Conservation (phyloP, 2,329 filamentous ascomycete genomes). For the Hypoxylon sp. region DNA sequence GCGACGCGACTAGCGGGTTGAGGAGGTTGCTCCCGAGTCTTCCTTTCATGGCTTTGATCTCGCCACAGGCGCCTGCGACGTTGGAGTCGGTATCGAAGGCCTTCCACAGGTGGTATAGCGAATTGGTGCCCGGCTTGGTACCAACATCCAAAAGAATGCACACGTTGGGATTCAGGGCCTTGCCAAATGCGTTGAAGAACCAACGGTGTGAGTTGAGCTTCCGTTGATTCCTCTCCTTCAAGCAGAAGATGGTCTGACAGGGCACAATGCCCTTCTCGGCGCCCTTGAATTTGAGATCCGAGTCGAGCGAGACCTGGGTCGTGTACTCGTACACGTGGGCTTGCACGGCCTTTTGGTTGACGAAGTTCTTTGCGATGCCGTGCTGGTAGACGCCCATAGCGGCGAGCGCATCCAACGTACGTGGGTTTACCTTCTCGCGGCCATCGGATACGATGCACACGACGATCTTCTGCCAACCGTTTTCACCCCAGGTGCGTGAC, state of each 20-base stretch:
- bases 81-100: slow-evolving; percentile 98
- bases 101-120: slow-evolving; percentile 98
- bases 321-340: slow-evolving; percentile 99
- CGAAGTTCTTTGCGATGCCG: slow-evolving; percentile 97
- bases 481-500: slow-evolving; percentile 97
- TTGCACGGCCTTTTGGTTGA: slow-evolving; percentile 94
- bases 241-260: slow-evolving; percentile 96
- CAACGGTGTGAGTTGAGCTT: slow-evolving; percentile 98
- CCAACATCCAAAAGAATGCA: slow-evolving; percentile 97
- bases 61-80: slow-evolving; percentile 94
- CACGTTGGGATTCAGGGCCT: slow-evolving; percentile 90
- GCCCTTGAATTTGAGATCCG: slow-evolving; percentile 97
- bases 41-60: slow-evolving; percentile 98
- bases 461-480: slow-evolving; percentile 99
- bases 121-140: slow-evolving; percentile 86
- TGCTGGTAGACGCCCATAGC: slow-evolving; percentile 98
- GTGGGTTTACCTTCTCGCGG: slow-evolving; percentile 84
- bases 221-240: slow-evolving; percentile 97
- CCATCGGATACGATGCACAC: slow-evolving; percentile 97
- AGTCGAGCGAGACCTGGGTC: slow-evolving; percentile 93
- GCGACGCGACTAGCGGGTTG: slow-evolving; percentile 92
- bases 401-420: slow-evolving; percentile 91
- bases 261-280: slow-evolving; percentile 99
- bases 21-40: slow-evolving; percentile 84
- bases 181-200: slow-evolving; percentile 99